Percentiles rank a stretch among this genome's conserved stretches.
phyloP scores from a whole-genome alignment of 2,329 filamentous ascomycete species.

The Trichoderma atroviride region DNA sequence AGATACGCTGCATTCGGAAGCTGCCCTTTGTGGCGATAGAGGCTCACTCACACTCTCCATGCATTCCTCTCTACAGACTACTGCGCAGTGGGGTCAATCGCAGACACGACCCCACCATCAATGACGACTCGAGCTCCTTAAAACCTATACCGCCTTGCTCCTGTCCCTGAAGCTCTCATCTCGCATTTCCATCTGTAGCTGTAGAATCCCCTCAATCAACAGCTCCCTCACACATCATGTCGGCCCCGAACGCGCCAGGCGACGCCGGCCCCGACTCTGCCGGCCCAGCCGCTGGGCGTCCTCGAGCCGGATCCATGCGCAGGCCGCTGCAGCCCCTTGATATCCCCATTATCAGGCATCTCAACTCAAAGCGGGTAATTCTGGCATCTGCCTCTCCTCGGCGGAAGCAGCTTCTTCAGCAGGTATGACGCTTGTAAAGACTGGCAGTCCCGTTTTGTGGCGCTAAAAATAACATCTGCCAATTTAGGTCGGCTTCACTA shows the following conservation, averaged over 20 bases:
- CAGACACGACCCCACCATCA: conserved; percentile 24
- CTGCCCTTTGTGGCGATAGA: neutral
- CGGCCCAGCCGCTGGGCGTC: conserved; percentile 42
- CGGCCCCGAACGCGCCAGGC: conserved; percentile 35
- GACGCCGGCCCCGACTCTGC: conserved; percentile 53
- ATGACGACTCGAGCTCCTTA: conserved; percentile 22
- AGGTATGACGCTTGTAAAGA: conserved; percentile 49
- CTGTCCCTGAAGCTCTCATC: neutral
- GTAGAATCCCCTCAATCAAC: neutral
- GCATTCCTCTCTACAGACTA: neutral
- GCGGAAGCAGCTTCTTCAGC: conserved; percentile 76
- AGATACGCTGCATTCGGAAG: neutral
- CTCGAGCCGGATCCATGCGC: conserved; percentile 40
- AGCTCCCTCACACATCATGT: conserved; percentile 33
- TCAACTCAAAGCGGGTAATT: conserved; percentile 80
- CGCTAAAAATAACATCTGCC: neutral
- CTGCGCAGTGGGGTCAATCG: conserved; percentile 12
- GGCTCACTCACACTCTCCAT: neutral
- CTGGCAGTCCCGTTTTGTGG: neutral
- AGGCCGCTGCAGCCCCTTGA: conserved; percentile 68
- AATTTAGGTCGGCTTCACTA: conserved; percentile 71
- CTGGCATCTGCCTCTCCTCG: conserved; percentile 89
- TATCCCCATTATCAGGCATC: conserved; percentile 74
- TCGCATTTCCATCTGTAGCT: neutral
- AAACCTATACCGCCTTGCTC: conserved; percentile 22